phyloP scores from a whole-genome alignment of 257 asterid genomes.

The Penstemon newberryi region DNA sequence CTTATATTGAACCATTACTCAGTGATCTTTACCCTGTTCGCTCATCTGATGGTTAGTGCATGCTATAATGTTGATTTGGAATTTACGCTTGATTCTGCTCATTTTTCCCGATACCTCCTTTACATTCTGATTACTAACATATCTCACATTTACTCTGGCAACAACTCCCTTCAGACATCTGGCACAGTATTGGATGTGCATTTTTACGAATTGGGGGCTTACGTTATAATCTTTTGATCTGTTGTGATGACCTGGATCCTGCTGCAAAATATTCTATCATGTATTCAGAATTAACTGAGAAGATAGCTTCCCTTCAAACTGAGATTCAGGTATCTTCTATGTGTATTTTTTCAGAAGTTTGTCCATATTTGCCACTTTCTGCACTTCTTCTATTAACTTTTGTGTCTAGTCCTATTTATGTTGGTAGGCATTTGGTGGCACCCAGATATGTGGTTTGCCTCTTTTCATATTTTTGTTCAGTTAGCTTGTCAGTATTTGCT shows the following conservation, averaged over 20 bases:
- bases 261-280: slow-evolving; percentile 65
- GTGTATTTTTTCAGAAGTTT: not conserved
- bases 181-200: slow-evolving; percentile 50
- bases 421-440: not conserved
- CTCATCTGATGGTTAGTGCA: slow-evolving; percentile 53
- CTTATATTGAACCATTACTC: slow-evolving; percentile 65
- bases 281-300: slow-evolving; percentile 61
- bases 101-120: not conserved
- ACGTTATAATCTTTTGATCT: slow-evolving; percentile 74
- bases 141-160: slow-evolving; percentile 15
- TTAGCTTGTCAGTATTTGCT: slow-evolving; percentile 6
- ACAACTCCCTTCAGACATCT: slow-evolving; percentile 36
- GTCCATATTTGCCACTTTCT: slow-evolving; percentile 1
- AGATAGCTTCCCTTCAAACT: slow-evolving; percentile 66
- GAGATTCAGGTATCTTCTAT: slow-evolving; percentile 62
- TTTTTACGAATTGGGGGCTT: slow-evolving; percentile 67
- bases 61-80: slow-evolving; percentile 18
- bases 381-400: not conserved
- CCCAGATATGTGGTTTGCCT: not conserved
- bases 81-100: slow-evolving; percentile 11
- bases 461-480: not conserved
- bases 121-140: slow-evolving; percentile 12
- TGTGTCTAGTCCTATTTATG: not conserved
- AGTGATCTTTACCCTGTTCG: slow-evolving; percentile 46
- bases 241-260: slow-evolving; percentile 75